These are phyloP conservation scores for Hypholoma fasciculare DNA, from an alignment of 768 basidiomycete species.

Conservation along the genomic window DNA sequence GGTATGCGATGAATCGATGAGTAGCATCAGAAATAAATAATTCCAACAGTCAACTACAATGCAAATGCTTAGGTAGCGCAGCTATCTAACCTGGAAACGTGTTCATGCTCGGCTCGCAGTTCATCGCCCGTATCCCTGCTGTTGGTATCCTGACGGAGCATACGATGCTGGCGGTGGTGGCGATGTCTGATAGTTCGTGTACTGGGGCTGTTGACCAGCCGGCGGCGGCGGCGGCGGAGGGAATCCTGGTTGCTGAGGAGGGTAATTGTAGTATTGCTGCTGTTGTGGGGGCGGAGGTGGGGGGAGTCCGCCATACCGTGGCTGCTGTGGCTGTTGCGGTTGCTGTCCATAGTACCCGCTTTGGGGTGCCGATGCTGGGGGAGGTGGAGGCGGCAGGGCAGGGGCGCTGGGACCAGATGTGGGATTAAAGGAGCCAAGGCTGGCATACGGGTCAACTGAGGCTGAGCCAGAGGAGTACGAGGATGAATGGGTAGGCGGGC, in stretches of 20 bases:
- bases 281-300: conserved; percentile 16
- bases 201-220: conserved; percentile 15
- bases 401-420: conserved; percentile 19
- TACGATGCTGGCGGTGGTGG: conserved; percentile 16
- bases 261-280: conserved; percentile 12
- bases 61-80: too few species aligned
- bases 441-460: conserved; percentile 37
- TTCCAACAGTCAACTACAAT: too few species aligned
- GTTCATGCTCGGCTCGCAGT: too few species aligned
- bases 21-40: too few species aligned
- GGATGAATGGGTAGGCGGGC: conserved; percentile 20
- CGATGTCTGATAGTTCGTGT: conserved; percentile 16
- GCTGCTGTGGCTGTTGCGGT: conserved; percentile 19
- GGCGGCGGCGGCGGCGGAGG: conserved; percentile 21
- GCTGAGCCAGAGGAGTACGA: conserved; percentile 21
- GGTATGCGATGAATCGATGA: too few species aligned
- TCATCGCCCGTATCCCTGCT: conserved; percentile 7
- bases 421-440: conserved; percentile 32
- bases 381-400: conserved; percentile 12
- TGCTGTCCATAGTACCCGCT: conserved; percentile 12
- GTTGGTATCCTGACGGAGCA: conserved; percentile 22
- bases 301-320: conserved; percentile 8
- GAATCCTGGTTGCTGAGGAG: conserved; percentile 13
- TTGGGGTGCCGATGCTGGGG: background rate
- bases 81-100: too few species aligned